Base-by-base conservation (phyloP, 2,329 filamentous ascomycete species). In the Ceratocystis papillata region DNA sequence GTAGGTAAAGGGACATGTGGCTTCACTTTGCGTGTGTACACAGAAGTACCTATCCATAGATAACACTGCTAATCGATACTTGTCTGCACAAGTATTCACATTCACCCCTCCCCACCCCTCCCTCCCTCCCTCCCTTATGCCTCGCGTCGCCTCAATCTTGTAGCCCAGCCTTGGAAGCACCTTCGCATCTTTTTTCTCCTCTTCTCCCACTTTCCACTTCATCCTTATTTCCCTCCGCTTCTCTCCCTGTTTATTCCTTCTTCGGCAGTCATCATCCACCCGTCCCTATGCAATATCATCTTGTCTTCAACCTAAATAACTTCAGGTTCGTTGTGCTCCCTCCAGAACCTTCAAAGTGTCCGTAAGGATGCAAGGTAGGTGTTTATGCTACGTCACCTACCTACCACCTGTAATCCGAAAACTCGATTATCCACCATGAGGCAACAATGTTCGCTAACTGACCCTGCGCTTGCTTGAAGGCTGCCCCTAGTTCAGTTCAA, bases 341-440 rank as follows among this genome's bases (percentile, higher is more conserved):
- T 37, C 17, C 33, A 22, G 25, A 22, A 53, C 8, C 10, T 53
- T 28, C 22, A 25, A 15, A 28, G 37, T 15, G 37, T 30, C 17
- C 33, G 15, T n/a, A 30, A 59, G 55, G 25, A 59, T 37, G 28
- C 20, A 5, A 15, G 20, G 48, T 20, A 15, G 55, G 17, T 59
- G 55, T 37, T 59, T 59, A 33, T 59, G 55, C 55, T 59, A 59
- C 55, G 28, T 59, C 55, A 59, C 55, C 55, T 30, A n/a, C 53
- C 46, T 30, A n/a, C 53, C 46, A n/a, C 46, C 46, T 22, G 20
- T 50, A n/a, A 50, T n/a, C n/a, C n/a, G 6, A 22, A 50, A 50
- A 12, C 46, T 50, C 53, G 53, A 59, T 59, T 30, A 59, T 30
- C 53, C 28, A 17, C 25, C 53, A 59, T 30, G 28, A 37, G 48